Base-by-base conservation (phyloP, 371 early-diverging fungal genomes). In the Mortierella sp. region DNA sequence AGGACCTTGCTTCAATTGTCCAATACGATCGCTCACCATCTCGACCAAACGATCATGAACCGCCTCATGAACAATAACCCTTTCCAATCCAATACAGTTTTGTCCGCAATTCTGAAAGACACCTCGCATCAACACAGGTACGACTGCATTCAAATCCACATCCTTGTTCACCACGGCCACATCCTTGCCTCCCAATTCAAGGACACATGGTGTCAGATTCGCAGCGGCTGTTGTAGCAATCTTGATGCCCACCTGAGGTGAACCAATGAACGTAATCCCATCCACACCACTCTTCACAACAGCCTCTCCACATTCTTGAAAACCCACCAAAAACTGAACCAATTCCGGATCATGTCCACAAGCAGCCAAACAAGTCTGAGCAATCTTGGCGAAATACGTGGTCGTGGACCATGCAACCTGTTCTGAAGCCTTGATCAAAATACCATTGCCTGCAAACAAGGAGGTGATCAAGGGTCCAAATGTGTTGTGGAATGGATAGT, bases 151-250 rank as follows among this genome's bases (percentile, higher is more conserved):
- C 64, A 93, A 73, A 75, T 94, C 91, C 6, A 90, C 86, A 75
- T 95, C 95, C 67, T 87, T 88, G 64, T 92, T 86, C 43, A 94
- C 83, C 58, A 95, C 88, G 30, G 92, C 93, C 57, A 89, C 89
- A 84, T 95, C 94, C 81, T 95, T 95, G 62, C 97, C 97, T 58
- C 97, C 97, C 47, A 97, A 85, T 83, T 97, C 97, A 14, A 97
- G 87, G 19, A 94, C 85, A 62, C 94, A 93, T 0, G 96, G 96
- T 5, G 94, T 94, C 62, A 97, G 84, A 23, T 88, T 75, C 55
- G 88, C 85, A 28, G 91, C 83, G 16, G 96, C 96, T 30, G 91
- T 89, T 30, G 82, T 83, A 84, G 93, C 93, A 29, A 95, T 91
- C 53, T 89, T 71, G 72, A 88, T 89, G 37, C 96, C 96, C 23